Evolutionary conservation across 2,329 filamentous ascomycete genomes (phyloP).

Genomic region (Coniochaeta ligniaria): DNA sequence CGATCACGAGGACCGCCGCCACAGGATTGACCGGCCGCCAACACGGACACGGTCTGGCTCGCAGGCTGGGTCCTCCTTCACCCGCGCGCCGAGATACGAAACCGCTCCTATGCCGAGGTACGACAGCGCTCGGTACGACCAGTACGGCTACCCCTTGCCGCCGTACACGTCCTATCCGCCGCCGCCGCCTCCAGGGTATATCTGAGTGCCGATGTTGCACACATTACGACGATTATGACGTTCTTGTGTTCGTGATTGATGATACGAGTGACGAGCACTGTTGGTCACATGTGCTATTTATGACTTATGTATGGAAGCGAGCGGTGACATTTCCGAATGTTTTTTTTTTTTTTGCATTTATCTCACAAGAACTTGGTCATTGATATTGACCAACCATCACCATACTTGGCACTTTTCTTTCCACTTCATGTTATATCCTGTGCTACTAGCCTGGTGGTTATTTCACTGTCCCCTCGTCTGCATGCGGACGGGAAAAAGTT

Average conservation of each 20-base stretch:
- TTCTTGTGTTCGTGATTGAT: conserved; percentile 6
- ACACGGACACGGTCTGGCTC: conserved; percentile 40
- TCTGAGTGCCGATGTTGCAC: conserved; percentile 3
- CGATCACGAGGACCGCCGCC: conserved; percentile 40
- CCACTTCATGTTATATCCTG: conserved; percentile 9
- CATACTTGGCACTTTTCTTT: conserved; percentile 7
- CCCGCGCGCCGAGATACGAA: conserved; percentile 13
- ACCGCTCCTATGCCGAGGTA: background rate
- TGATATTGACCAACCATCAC: background rate
- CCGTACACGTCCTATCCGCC: conserved; percentile 4
- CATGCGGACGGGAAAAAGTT: conserved; percentile 21
- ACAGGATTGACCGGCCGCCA: conserved; percentile 35
- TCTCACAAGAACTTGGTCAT: conserved; percentile 6
- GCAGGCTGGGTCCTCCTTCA: conserved; percentile 41
- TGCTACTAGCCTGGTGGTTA: conserved; percentile 3
- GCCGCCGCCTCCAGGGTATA: conserved; percentile 6
- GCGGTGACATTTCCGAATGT: conserved; percentile 8
- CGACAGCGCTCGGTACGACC: background rate
- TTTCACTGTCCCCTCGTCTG: background rate
- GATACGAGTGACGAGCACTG: conserved; percentile 7
- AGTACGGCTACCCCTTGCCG: background rate
- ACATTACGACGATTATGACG: conserved; percentile 8
- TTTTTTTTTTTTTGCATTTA: conserved; percentile 5
- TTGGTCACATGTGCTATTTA: background rate
- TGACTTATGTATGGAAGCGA: conserved; percentile 9